phyloP scores from a whole-genome alignment of 2,329 filamentous ascomycete species.

The Penicillium sp. region DNA sequence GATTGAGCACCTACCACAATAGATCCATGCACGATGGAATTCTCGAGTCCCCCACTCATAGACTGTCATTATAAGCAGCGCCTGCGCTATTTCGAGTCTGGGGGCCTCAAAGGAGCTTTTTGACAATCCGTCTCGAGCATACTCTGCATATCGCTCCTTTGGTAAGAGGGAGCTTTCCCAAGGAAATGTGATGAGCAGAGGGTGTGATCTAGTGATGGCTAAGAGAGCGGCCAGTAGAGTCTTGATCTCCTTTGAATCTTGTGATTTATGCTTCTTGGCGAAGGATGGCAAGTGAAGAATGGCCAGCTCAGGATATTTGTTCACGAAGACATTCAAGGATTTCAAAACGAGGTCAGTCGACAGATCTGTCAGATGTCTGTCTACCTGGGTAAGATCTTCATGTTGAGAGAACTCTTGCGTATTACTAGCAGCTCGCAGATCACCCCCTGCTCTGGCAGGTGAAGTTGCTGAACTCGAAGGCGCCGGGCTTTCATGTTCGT shows the following conservation, averaged over 20 bases:
- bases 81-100: constrained; percentile 43
- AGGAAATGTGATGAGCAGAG: constrained; percentile 1
- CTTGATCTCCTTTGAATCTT: constrained; percentile 12
- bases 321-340: constrained; percentile 20
- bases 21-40: constrained; percentile 51
- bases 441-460: neutral
- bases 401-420: neutral
- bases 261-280: constrained; percentile 11
- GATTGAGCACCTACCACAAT: constrained; percentile 28
- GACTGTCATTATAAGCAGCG: constrained; percentile 45
- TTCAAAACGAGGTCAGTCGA: constrained; percentile 13
- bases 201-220: constrained; percentile 9
- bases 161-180: constrained; percentile 7
- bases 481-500: constrained; percentile 3
- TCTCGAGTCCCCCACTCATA: constrained; percentile 51
- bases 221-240: constrained; percentile 15
- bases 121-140: constrained; percentile 18
- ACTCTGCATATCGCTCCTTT: constrained; percentile 17
- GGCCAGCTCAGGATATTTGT: constrained; percentile 25
- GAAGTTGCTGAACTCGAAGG: neutral
- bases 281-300: constrained; percentile 24
- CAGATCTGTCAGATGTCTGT: constrained; percentile 10
- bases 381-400: neutral
- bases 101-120: constrained; percentile 25
- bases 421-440: neutral